Evolutionary conservation across 2,329 filamentous ascomycete species (phyloP).

Genomic region (Aspergillus piperis): DNA sequence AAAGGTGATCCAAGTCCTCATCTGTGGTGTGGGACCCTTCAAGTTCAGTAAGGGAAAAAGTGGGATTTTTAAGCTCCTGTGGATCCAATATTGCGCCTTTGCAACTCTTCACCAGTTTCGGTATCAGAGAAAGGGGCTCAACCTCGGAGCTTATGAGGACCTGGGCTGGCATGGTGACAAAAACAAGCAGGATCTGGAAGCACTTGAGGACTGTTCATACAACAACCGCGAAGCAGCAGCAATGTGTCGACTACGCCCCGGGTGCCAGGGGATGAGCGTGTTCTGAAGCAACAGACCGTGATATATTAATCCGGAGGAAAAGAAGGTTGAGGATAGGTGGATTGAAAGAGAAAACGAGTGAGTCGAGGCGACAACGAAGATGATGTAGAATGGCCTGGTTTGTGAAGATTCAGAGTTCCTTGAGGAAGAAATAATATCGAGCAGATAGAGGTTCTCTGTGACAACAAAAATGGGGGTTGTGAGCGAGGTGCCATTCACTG

Average conservation of each 20-base stretch:
- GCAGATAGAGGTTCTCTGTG: background rate
- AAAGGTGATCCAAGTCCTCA: background rate
- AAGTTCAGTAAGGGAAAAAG: background rate
- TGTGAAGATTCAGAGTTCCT: background rate
- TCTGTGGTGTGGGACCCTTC: slow-evolving; percentile 2
- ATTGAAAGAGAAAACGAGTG: no score
- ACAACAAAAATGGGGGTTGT: background rate
- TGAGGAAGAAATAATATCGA: background rate
- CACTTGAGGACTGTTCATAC: background rate
- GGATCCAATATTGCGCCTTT: slow-evolving; percentile 15
- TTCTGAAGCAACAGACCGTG: background rate
- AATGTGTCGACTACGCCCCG: background rate
- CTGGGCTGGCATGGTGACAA: background rate
- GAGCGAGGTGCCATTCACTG: background rate
- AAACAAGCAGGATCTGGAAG: background rate
- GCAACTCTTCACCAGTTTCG: slow-evolving; percentile 23
- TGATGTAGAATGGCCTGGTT: background rate
- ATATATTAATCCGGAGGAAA: background rate
- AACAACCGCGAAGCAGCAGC: background rate
- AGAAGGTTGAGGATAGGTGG: background rate
- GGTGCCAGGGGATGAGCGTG: background rate
- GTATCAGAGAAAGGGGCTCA: slow-evolving; percentile 13
- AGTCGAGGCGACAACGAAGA: background rate
- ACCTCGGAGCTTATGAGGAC: background rate
- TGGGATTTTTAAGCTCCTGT: background rate